Percentiles rank a stretch among this genome's conserved stretches.
Evolutionary conservation across 2,329 filamentous ascomycete genomes (phyloP).

Genomic region (Alternaria sp.): DNA sequence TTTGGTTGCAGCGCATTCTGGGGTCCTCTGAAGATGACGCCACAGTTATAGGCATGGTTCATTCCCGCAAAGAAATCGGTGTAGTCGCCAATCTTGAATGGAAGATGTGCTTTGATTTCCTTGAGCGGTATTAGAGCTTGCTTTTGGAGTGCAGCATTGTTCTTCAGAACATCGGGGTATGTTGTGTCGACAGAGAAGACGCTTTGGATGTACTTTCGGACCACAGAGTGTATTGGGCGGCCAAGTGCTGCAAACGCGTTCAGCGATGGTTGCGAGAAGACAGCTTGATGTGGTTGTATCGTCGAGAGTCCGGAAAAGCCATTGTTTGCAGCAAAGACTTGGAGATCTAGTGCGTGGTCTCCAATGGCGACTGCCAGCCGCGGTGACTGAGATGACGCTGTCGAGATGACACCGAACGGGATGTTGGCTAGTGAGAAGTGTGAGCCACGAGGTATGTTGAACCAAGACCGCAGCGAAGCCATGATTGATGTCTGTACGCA

Average conservation of each 20-base stretch:
- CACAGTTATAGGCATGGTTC: conserved; percentile 78
- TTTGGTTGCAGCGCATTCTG: conserved; percentile 79
- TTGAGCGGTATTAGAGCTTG: conserved; percentile 65
- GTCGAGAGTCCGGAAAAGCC: conserved; percentile 66
- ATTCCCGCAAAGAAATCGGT: conserved; percentile 85
- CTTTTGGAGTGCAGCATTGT: conserved; percentile 64
- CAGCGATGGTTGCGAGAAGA: conserved; percentile 70
- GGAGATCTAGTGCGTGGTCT: conserved; percentile 72
- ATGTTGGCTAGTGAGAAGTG: conserved; percentile 82
- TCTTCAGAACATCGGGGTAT: conserved; percentile 66
- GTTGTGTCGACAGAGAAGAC: conserved; percentile 67
- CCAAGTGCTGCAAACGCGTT: conserved; percentile 79
- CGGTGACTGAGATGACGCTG: conserved; percentile 60
- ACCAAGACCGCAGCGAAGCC: conserved; percentile 59
- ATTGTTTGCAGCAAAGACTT: conserved; percentile 63
- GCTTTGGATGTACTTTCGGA: conserved; percentile 72
- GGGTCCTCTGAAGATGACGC: conserved; percentile 74
- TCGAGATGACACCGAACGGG: conserved; percentile 82
- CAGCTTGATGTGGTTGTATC: conserved; percentile 63
- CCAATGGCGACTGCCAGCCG: conserved; percentile 76
- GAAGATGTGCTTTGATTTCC: conserved; percentile 70
- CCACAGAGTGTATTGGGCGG: conserved; percentile 69
- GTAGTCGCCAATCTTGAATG: conserved; percentile 81
- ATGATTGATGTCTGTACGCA: conserved; percentile 21
- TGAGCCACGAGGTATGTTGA: conserved; percentile 64